Conservation (phyloP, 1,284 basidiomycete genomes). For the Naganishia cerealis region DNA sequence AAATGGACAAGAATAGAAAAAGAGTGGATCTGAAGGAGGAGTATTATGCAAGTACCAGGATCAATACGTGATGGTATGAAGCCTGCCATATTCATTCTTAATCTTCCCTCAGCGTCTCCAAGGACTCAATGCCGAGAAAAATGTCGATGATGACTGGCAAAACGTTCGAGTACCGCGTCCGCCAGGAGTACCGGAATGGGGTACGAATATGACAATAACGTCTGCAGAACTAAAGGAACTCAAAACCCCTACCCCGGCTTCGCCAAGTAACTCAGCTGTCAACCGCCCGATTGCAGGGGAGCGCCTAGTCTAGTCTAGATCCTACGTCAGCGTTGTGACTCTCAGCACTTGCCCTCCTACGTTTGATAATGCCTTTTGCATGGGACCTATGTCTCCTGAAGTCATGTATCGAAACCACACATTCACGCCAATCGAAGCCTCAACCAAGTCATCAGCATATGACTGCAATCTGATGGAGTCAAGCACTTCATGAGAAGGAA, state of each 20-base stretch:
- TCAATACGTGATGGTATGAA: neutral
- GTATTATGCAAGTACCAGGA: constrained; percentile 73
- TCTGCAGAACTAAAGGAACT: constrained; percentile 17
- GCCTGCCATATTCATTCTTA: neutral
- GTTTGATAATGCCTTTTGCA: neutral
- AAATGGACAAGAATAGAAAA: constrained; percentile 74
- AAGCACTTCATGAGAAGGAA: neutral
- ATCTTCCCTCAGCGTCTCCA: constrained; percentile 63
- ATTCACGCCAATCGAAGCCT: neutral
- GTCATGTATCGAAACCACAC: too few species aligned
- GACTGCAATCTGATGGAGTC: neutral
- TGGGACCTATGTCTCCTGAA: too few species aligned
- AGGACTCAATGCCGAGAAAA: constrained; percentile 55
- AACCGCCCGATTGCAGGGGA: neutral
- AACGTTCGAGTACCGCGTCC: constrained; percentile 80
- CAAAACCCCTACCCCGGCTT: neutral
- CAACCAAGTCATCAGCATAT: too few species aligned
- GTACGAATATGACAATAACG: constrained; percentile 56
- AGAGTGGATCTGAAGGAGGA: constrained; percentile 91
- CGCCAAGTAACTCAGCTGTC: neutral
- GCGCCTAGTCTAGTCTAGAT: constrained; percentile 23
- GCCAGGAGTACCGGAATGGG: constrained; percentile 82
- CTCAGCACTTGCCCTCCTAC: neutral
- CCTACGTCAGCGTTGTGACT: neutral
- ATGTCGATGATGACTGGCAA: constrained; percentile 71